Conservation (phyloP, 2,329 filamentous ascomycete genomes). For the Venturia pyrina region DNA sequence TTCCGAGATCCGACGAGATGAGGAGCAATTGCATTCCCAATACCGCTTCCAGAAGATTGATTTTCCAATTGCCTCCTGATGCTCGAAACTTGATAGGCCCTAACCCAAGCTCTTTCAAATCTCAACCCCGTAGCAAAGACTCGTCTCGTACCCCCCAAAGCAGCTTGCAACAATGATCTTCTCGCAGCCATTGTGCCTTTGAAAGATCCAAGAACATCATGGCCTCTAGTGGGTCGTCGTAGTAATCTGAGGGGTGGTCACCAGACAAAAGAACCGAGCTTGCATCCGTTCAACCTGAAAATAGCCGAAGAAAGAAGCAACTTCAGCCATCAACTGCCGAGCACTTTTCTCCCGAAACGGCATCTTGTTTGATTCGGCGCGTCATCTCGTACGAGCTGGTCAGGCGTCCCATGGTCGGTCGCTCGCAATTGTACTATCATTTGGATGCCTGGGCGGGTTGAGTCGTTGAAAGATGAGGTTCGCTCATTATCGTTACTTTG, state of each 20-base stretch:
- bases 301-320: slow-evolving; percentile 2
- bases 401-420: slow-evolving; percentile 1
- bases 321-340: not conserved
- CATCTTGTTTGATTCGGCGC: not conserved
- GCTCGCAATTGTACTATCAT: slow-evolving; percentile 20
- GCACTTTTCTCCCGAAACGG: not conserved
- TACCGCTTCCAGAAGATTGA: not conserved
- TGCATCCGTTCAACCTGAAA: not conserved
- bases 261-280: not conserved
- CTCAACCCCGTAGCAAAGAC: not conserved
- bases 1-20: not conserved
- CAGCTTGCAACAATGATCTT: not conserved
- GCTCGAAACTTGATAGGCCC: not conserved
- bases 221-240: not conserved
- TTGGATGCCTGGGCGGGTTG: slow-evolving; percentile 55
- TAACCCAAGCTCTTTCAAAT: slow-evolving; percentile 1
- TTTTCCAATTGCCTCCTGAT: not conserved
- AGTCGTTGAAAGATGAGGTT: slow-evolving; percentile 62
- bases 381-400: not conserved
- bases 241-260: slow-evolving; percentile 1
- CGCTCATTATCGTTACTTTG: slow-evolving; percentile 11
- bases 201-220: not conserved
- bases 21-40: slow-evolving; percentile 1
- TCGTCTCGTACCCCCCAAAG: not conserved
- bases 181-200: not conserved